Base-by-base conservation (phyloP, 176 grass and related monocot genomes). In the Carex pumila region DNA sequence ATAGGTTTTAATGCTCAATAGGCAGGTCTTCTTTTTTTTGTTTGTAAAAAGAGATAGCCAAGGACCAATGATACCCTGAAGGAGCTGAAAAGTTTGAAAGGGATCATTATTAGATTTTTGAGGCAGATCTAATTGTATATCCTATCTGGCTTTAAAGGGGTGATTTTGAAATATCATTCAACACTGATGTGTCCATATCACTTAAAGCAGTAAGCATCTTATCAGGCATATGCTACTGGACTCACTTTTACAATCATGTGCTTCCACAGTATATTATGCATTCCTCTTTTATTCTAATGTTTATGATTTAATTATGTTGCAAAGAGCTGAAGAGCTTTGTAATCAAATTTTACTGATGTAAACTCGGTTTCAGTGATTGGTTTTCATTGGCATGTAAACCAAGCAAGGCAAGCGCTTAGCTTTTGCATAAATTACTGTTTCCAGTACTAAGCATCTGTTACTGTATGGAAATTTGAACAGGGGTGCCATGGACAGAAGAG, bases 401-500 rank as follows among this genome's bases (percentile, higher is more conserved):
- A 50, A 25, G 9, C 43, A 34, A 57, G 6, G 0, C 2, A 3
- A 57, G 25, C n/a, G 54, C 11, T 50, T 31, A 69, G 12, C 5
- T 68, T 37, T 68, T 37, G 43, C 21, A 14, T 6, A 75, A 30
- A 53, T 4, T 14, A 75, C 21, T 75, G 71, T 75, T 54, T 14
- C 45, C 37, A 29, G 80, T 67, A 83, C 64, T 68, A 49, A 64
- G 43, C 81, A 83, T 83, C 5, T 55, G 55, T 37, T 39, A 36
- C 36, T 43, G 2, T 54, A 66, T 36, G 25, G 13, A 49, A 63
- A 61, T 76, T 17, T 67, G 83, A 47, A n/a, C 67, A 99, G 96
- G 96, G 61, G 93, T 92, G 83, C 91, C 96, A 29, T 99, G 96
- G 96, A 99, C 93, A 62, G 93, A 99, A 95, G 96, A 99, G 90